These are phyloP conservation scores for Achlya hypogyna DNA, from an alignment of 352 stramenopile species.

Conservation along the genomic window DNA sequence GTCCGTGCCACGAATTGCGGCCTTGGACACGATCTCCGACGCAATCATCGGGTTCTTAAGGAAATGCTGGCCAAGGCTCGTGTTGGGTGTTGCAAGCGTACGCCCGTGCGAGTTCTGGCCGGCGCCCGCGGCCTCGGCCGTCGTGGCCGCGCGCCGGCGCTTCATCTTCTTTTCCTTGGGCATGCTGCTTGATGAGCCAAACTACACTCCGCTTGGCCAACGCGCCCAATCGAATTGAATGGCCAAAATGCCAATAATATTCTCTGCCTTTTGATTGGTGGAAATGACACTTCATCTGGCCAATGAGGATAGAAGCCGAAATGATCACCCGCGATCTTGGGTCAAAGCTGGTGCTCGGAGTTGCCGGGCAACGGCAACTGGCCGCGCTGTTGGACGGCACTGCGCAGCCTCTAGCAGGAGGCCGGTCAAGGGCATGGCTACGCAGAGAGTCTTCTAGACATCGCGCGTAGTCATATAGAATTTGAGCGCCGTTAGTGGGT, in stretches of 20 bases:
- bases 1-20: constrained; percentile 92
- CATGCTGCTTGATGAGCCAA: constrained; percentile 28
- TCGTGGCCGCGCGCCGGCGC: constrained; percentile 55
- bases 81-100: constrained; percentile 95
- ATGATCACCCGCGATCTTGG: no score
- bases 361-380: no score
- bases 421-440: no score
- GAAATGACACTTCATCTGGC: no score
- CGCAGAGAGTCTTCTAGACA: no score
- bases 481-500: no score
- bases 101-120: constrained; percentile 67
- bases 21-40: constrained; percentile 94
- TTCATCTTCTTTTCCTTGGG: constrained; percentile 86
- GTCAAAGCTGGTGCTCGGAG: no score
- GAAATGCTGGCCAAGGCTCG: constrained; percentile 97
- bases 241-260: neutral
- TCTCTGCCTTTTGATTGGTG: neutral
- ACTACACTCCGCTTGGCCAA: neutral
- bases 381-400: no score
- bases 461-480: no score
- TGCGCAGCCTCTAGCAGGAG: no score
- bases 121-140: constrained; percentile 36
- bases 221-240: neutral
- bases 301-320: no score
- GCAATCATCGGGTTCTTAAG: constrained; percentile 98